phyloP scores from a whole-genome alignment of 192 early-diverging fungal species.

The Podochytrium sp. region DNA sequence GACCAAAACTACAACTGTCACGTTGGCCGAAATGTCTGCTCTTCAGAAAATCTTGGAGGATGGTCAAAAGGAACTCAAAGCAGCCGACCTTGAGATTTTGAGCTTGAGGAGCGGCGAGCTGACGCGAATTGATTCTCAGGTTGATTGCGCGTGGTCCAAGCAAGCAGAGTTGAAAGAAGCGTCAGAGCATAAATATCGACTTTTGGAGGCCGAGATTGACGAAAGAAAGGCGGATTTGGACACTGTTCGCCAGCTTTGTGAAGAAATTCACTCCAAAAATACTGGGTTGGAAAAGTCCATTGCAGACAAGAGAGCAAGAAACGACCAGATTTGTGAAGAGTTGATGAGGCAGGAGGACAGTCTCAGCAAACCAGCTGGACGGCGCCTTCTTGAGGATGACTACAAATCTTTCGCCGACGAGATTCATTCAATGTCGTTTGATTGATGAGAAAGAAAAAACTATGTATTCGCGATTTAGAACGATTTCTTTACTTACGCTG shows the following conservation, averaged over 20 bases:
- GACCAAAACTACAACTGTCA: constrained; percentile 11
- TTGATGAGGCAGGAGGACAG: constrained; percentile 19
- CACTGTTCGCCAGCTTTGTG: not conserved
- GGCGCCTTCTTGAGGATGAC: too few species aligned
- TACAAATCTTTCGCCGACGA: too few species aligned
- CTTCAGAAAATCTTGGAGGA: constrained; percentile 22
- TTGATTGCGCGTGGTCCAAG: constrained; percentile 19
- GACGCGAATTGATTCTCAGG: not conserved
- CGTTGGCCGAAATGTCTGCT: constrained; percentile 22
- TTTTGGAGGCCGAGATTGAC: not conserved
- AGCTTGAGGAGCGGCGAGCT: constrained; percentile 11
- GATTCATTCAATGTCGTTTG: too few species aligned
- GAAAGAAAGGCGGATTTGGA: constrained; percentile 1
- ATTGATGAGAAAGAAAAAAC: too few species aligned
- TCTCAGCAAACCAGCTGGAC: constrained; percentile 1
- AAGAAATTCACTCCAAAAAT: constrained; percentile 21
- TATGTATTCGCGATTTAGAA: too few species aligned
- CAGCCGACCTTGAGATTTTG: not conserved
- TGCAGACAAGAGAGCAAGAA: constrained; percentile 4
- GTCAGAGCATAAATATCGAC: not conserved
- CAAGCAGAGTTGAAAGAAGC: constrained; percentile 7
- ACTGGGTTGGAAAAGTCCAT: constrained; percentile 2
- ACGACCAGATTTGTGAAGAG: constrained; percentile 23
- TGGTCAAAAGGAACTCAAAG: constrained; percentile 19
- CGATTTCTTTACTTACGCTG: too few species aligned